Evolutionary conservation across 2,329 filamentous ascomycete species (phyloP), one percentile per base, ranked within the genome.

Genomic region (Metarhizium sp.): DNA sequence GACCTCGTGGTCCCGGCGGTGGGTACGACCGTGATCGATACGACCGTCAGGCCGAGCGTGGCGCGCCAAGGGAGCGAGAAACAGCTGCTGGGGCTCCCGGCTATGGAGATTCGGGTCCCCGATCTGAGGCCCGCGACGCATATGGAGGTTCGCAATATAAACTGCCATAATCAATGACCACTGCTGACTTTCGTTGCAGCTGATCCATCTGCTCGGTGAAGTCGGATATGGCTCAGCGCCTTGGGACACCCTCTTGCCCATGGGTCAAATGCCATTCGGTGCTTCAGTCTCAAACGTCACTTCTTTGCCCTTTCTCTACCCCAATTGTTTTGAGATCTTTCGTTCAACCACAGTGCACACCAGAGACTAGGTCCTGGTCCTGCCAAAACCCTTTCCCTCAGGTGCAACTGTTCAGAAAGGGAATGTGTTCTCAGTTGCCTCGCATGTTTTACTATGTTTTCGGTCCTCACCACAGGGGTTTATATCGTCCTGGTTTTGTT

Each of bases 1-100:
- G 64, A n/a, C 61, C 66, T 52, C 72, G 71, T 49, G 66, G 67
- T 51, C 67, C 65, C 34, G 66, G 67, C 32, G 71, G 75, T 58
- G 75, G 74, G 45, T 78, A 79, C 57, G 78, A 78, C 16, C 71
- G 73, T 52, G 73, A 75, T 14, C 73, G 76, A 57, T 78, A 78
- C 51, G 77, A 82, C 53, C 75, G 77, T 53, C 69, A 65, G 53
- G 66, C 65, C 52, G 73, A 75, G 29, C 73, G 74, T 50, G 72
- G 74, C 40, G 64, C 68, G 55, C 62, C 68, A 46, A 72, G 73
- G 55, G 63, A 71, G 36, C 71, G 73, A 40, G 73, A 76, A 45
- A 64, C 69, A 42, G 68, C 70, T 49, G 60, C 67, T 40, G 67
- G 66, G 40, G 67, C 67, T 47, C 66, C 70, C 51, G 67, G 68